These are phyloP conservation scores for Sporothrix dimorphospora DNA, from an alignment of 2,329 filamentous ascomycete species.

Conservation along the genomic window DNA sequence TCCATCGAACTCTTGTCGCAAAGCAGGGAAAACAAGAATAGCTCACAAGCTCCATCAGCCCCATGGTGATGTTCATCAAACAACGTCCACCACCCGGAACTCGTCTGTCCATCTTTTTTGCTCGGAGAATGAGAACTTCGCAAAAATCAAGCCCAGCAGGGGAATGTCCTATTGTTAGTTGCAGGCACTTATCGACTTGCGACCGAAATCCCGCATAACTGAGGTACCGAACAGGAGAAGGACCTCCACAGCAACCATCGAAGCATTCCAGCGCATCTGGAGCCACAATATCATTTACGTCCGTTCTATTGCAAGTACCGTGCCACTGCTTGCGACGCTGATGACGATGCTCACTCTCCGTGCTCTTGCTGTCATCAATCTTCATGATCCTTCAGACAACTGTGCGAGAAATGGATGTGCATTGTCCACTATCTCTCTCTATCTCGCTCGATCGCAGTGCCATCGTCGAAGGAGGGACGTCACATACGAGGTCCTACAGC, in stretches of 20 bases:
- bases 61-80: conserved; percentile 13
- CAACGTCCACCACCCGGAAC: not conserved
- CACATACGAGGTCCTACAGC: not conserved
- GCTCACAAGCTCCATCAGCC: conserved; percentile 1
- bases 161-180: not conserved
- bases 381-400: not conserved
- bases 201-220: not conserved
- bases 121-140: not conserved
- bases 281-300: not conserved
- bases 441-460: not conserved
- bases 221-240: not conserved
- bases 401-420: conserved; percentile 2
- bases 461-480: not conserved
- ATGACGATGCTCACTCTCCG: not conserved
- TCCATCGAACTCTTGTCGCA: conserved; percentile 1
- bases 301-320: not conserved
- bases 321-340: not conserved
- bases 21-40: conserved; percentile 13
- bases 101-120: not conserved
- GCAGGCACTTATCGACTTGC: not conserved
- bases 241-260: not conserved
- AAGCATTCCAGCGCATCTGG: conserved; percentile 12
- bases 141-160: not conserved
- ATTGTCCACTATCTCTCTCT: not conserved
- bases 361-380: not conserved